phyloP scores from a whole-genome alignment of 176 grass and related monocot genomes.

The Raddia distichophylla region DNA sequence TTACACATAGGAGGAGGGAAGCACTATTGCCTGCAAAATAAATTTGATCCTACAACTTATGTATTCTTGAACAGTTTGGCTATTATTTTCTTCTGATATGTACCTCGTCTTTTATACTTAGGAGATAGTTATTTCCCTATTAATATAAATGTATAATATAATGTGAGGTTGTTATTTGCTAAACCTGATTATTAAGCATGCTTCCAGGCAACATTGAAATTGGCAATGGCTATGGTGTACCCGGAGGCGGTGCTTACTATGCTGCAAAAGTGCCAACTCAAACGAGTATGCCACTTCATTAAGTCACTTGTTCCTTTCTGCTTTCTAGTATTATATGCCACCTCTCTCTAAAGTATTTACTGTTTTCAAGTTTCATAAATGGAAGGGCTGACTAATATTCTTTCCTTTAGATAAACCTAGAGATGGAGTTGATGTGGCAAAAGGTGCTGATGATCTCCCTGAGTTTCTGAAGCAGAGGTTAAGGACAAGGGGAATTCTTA shows the following conservation, averaged over 20 bases:
- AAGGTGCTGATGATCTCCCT: conserved; percentile 65
- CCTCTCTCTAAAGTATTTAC: conserved; percentile 16
- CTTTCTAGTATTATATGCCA: conserved; percentile 36
- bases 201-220: conserved; percentile 81
- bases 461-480: conserved; percentile 85
- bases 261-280: conserved; percentile 52
- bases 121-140: conserved; percentile 16
- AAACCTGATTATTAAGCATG: conserved; percentile 34
- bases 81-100: neutral
- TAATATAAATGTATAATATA: conserved; percentile 10
- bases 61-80: conserved; percentile 24
- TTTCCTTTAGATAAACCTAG: conserved; percentile 54
- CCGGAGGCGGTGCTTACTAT: conserved; percentile 94
- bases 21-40: neutral
- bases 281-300: conserved; percentile 52
- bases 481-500: conserved; percentile 86
- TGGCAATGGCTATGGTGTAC: conserved; percentile 99
- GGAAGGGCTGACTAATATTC: conserved; percentile 23
- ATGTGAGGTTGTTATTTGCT: conserved; percentile 28
- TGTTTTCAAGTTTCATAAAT: conserved; percentile 36
- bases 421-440: conserved; percentile 52
- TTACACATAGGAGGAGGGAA: conserved; percentile 16
- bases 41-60: conserved; percentile 6
- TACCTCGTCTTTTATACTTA: neutral
- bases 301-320: conserved; percentile 30